Evolutionary conservation across 257 asterid genomes (phyloP), one percentile per base, ranked within the genome.

Genomic region (Avicennia marina): DNA sequence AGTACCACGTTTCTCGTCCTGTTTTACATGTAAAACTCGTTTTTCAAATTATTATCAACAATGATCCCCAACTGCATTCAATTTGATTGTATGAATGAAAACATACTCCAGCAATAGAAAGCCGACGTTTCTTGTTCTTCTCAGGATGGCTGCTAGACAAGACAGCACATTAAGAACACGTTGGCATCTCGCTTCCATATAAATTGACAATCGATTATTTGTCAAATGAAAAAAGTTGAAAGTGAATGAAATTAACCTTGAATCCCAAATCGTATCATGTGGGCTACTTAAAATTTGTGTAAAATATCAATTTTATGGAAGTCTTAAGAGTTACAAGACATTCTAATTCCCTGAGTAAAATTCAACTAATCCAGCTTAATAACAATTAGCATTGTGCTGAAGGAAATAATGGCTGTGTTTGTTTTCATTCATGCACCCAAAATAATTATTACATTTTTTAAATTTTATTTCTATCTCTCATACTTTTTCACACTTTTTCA

Each of bases 101-200:
- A 55, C 73, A 1, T 50, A 75, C 78, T 16, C 46, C 36, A 7
- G 44, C 13, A 36, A 42, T 31, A 44, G 27, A 18, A 32, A 5
- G 63, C 7, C 43, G 58, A 62, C 0, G 26, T 62, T 34, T 66
- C 63, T 44, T 57, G 4, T 64, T 16, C 50, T 17, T 57, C 12
- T 48, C 56, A 34, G 46, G 27, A 25, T 8, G 32, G 36, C 81
- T 75, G 67, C 65, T 54, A 44, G 42, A 63, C 17, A 47, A 19
- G 9, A 39, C 32, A 34, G 39, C 44, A 56, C 15, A 42, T 29
- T 39, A 40, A 49, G 7, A 49, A 27, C 54, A 64, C 2, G n/a
- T 32, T 43, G 50, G 52, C 49, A 57, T 43, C 57, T 31, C 47
- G 55, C 55, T 60, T 32, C 39, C 16, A 24, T 19, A 24, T 15